Percentiles rank a stretch among this genome's conserved stretches.
These are phyloP conservation scores for Herpetomonas samuelpessoai DNA, from an alignment of 208 protist genomes.

Conservation along the genomic window DNA sequence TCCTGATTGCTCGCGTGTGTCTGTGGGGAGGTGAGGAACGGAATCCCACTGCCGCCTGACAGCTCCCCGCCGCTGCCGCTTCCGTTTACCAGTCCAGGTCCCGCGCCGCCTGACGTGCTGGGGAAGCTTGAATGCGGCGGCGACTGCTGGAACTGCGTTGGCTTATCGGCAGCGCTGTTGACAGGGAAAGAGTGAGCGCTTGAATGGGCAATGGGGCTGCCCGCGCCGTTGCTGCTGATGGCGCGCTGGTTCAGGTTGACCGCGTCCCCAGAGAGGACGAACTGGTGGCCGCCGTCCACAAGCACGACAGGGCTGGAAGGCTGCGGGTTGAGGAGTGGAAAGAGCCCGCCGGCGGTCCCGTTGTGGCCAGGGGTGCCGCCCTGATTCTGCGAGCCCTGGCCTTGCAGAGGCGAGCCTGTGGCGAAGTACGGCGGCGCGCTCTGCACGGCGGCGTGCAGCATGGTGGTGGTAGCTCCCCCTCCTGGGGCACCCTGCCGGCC, in stretches of 20 bases:
- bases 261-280: conserved; percentile 28
- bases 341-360: background rate
- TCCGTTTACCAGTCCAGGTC: too few species aligned
- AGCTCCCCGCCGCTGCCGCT: too few species aligned
- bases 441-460: background rate
- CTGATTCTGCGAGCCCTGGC: background rate
- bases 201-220: conserved; percentile 1
- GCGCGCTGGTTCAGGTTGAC: conserved; percentile 21
- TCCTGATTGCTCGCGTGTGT: too few species aligned
- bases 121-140: too few species aligned
- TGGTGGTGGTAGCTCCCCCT: background rate
- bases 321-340: conserved; percentile 16
- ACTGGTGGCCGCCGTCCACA: conserved; percentile 33
- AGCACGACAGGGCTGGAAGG: conserved; percentile 19
- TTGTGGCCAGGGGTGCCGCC: background rate
- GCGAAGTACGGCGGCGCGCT: background rate
- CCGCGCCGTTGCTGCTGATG: background rate
- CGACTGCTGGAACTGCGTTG: background rate
- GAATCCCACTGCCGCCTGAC: too few species aligned
- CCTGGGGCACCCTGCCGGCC: too few species aligned
- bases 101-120: too few species aligned
- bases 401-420: too few species aligned
- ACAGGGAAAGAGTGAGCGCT: background rate
- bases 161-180: background rate
- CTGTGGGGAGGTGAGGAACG: too few species aligned